A percentile compares a stretch with the other conserved stretches of the same genome.
These are phyloP conservation scores for Monosporascus sp. DNA, from an alignment of 2,329 filamentous ascomycete genomes.

Conservation along the genomic window DNA sequence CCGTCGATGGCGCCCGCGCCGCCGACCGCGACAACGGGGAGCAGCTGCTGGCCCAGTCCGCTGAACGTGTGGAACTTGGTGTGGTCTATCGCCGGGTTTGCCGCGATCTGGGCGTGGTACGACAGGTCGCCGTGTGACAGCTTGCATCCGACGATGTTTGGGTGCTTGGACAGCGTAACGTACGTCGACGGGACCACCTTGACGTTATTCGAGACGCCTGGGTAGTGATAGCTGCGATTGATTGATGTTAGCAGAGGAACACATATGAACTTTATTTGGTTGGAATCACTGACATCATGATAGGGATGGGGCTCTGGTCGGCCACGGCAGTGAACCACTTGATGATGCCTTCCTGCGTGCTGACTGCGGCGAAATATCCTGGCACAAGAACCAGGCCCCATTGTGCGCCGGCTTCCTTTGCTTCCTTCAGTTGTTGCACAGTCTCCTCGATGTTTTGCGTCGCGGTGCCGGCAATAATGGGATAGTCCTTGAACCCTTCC, in stretches of 20 bases:
- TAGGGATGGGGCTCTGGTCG: constrained; percentile 49
- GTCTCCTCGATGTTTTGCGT: constrained; percentile 59
- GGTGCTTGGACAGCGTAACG: constrained; percentile 50
- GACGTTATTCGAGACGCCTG: constrained; percentile 61
- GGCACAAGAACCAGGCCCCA: constrained; percentile 56
- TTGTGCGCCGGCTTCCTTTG: constrained; percentile 51
- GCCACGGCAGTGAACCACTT: constrained; percentile 55
- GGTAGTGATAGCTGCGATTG: constrained; percentile 53
- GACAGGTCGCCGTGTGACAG: constrained; percentile 63
- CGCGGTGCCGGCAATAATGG: constrained; percentile 54
- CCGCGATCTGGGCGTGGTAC: constrained; percentile 56
- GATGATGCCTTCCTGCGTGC: constrained; percentile 48
- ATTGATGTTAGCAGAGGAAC: not conserved
- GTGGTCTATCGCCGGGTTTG: constrained; percentile 54
- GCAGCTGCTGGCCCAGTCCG: constrained; percentile 60
- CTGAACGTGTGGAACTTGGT: constrained; percentile 55
- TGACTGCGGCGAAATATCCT: constrained; percentile 53
- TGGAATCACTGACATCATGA: constrained; percentile 46
- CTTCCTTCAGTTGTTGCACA: constrained; percentile 49
- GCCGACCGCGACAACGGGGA: constrained; percentile 39
- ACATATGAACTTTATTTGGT: not conserved
- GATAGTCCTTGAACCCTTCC: constrained; percentile 51
- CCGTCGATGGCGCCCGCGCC: constrained; percentile 33
- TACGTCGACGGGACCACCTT: constrained; percentile 53
- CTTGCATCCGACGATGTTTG: constrained; percentile 65